Percentiles rank a stretch among this genome's conserved stretches.
Conservation (phyloP, 306 rosid genomes). For the Lathyrus sativus region DNA sequence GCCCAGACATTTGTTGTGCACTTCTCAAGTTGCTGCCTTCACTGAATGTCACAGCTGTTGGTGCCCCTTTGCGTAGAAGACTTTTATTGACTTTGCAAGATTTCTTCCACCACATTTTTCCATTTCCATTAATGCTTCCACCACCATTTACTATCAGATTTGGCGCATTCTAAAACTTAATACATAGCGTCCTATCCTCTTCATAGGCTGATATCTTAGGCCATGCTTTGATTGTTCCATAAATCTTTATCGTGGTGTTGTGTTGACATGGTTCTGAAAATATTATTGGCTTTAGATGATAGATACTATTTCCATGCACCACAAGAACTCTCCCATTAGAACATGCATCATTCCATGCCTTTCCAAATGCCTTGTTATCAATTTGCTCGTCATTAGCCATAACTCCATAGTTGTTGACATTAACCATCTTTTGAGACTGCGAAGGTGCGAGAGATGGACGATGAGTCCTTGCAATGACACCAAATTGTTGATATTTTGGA, state of each 20-base stretch:
- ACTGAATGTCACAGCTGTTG: slow-evolving; percentile 78
- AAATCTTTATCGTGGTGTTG: slow-evolving; percentile 49
- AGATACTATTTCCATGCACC: slow-evolving; percentile 51
- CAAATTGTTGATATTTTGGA: slow-evolving; percentile 33
- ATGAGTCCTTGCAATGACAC: slow-evolving; percentile 19
- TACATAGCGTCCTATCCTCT: slow-evolving; percentile 50
- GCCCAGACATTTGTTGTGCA: slow-evolving; percentile 76
- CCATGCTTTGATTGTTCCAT: slow-evolving; percentile 78
- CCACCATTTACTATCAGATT: slow-evolving; percentile 63
- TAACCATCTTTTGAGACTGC: slow-evolving; percentile 25
- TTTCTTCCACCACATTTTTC: slow-evolving; percentile 76
- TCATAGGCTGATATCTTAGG: slow-evolving; percentile 48
- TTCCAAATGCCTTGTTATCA: slow-evolving; percentile 66
- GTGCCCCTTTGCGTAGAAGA: slow-evolving; percentile 66
- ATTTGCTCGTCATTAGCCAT: slow-evolving; percentile 47
- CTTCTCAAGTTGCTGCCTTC: slow-evolving; percentile 56
- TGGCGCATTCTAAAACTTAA: slow-evolving; percentile 45
- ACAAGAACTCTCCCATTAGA: slow-evolving; percentile 45
- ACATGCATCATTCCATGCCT: slow-evolving; percentile 71
- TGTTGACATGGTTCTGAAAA: slow-evolving; percentile 79
- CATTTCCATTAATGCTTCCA: slow-evolving; percentile 78
- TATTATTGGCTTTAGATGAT: slow-evolving; percentile 60
- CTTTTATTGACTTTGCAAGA: slow-evolving; percentile 72
- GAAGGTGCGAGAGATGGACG: background rate
- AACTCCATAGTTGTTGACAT: slow-evolving; percentile 71